Percentiles rank a stretch among this genome's conserved stretches.
Evolutionary conservation across 2,329 filamentous ascomycete species (phyloP).

Genomic region (Microdochium paspali): DNA sequence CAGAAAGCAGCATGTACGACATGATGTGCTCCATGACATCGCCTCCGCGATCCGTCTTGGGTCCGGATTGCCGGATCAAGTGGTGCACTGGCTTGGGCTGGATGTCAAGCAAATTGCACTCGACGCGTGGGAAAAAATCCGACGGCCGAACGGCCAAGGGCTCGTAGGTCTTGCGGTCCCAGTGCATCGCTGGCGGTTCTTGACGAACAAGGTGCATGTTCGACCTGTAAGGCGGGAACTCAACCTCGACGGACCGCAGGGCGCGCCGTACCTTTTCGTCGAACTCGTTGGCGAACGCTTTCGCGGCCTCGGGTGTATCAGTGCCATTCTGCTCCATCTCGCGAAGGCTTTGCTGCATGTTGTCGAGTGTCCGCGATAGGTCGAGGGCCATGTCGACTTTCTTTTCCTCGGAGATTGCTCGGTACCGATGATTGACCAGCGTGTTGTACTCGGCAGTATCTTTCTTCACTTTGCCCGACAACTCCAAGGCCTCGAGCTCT

Average conservation of each 20-base stretch:
- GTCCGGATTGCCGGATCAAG: slow-evolving; percentile 35
- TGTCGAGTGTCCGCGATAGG: not conserved
- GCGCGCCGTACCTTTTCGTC: slow-evolving; percentile 18
- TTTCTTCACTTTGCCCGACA: slow-evolving; percentile 10
- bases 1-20: slow-evolving; percentile 24
- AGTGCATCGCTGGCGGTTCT: slow-evolving; percentile 44
- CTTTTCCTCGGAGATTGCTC: slow-evolving; percentile 7
- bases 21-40: slow-evolving; percentile 46
- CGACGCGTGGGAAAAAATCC: slow-evolving; percentile 59
- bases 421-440: slow-evolving; percentile 10
- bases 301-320: not conserved
- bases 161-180: slow-evolving; percentile 64
- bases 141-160: slow-evolving; percentile 46
- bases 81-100: slow-evolving; percentile 47
- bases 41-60: slow-evolving; percentile 27
- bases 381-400: slow-evolving; percentile 5
- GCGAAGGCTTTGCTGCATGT: slow-evolving; percentile 7
- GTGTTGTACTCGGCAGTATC: slow-evolving; percentile 9
- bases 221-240: slow-evolving; percentile 36
- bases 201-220: slow-evolving; percentile 42
- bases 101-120: slow-evolving; percentile 55
- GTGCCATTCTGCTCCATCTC: slow-evolving; percentile 14
- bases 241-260: slow-evolving; percentile 10
- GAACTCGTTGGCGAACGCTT: slow-evolving; percentile 19
- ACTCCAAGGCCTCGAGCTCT: slow-evolving; percentile 16